Base-by-base conservation (phyloP, 2,329 filamentous ascomycete genomes). In the Elsinoe ampelina region DNA sequence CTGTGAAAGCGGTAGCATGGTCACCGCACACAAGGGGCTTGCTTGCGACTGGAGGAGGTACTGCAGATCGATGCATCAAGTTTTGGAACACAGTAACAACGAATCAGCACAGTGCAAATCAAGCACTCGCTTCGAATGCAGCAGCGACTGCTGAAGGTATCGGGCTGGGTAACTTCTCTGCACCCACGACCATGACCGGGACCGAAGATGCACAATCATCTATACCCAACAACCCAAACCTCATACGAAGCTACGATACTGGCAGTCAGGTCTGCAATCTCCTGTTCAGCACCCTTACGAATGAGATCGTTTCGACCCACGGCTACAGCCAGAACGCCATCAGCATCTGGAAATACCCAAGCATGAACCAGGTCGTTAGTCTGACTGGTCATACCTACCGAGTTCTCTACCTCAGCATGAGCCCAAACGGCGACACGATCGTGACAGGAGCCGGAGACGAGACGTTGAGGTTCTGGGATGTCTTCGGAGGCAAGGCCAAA, bases 251-350 rank as follows among this genome's bases (percentile, higher is more conserved):
- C 69, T 84, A 97, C 60, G 93, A 98, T 68, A 98, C 93, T 0
- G 93, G 93, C 51, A 95, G 89, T 66, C 93, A 98, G 71, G 93
- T 98, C n/a, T 98, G 93, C 74, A 98, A 98, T 67, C 78, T 98
- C 42, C 88, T 91, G 3, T 98, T 95, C 91, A 93, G 87, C 15
- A 95, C 95, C 68, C 95, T 96, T 71, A 95, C 89, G 6, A 95
- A 96, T 69, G 93, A 98, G 71, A 90, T 98, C 58, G 92, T 98
- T 56, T 92, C 87, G 52, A 98, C 93, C 1, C 93, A 98, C 68
- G 93, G 93, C 5, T 98, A 96, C 74, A 92, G 86, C 63, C 93
- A 98, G 68, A 96, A 98, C 70, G 93, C 97, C 71, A 96, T 98
- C 65, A 92, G 97, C 36, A 89, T 98, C 57, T 98, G 93, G 93